Conservation (phyloP, 2,329 filamentous ascomycete species). For the Aspergillus melleus region DNA sequence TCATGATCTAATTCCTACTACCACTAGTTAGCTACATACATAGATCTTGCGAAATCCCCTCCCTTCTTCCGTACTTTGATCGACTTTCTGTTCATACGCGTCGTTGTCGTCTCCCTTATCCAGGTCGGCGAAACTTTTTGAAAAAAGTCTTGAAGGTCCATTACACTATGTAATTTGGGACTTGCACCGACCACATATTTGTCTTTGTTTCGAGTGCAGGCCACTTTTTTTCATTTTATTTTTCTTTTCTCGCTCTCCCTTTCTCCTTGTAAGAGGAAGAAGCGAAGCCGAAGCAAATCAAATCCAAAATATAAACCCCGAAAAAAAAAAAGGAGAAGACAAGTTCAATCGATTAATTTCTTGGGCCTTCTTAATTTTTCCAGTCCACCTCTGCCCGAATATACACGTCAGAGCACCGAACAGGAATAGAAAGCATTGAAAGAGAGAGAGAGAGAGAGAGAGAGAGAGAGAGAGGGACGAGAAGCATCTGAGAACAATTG, state of each 20-base stretch:
- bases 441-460: not conserved
- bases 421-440: not conserved
- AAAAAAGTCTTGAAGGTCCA: not conserved
- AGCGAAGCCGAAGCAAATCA: no score
- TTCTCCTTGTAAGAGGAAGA: not conserved
- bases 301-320: not conserved
- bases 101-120: not conserved
- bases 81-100: not conserved
- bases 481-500: not conserved
- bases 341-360: not conserved
- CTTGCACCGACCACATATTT: constrained; percentile 1
- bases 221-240: constrained; percentile 13
- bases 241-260: constrained; percentile 6
- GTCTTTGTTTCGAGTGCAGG: constrained; percentile 18
- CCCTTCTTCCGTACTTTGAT: constrained; percentile 1
- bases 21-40: not conserved
- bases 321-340: not conserved
- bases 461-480: not conserved
- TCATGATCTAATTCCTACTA: constrained; percentile 17
- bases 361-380: not conserved
- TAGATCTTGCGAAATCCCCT: constrained; percentile 3
- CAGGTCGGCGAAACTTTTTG: not conserved
- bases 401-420: not conserved
- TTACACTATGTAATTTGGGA: constrained; percentile 15
- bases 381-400: not conserved